phyloP scores from a whole-genome alignment of 306 rosid species.

The Coriaria nepalensis region DNA sequence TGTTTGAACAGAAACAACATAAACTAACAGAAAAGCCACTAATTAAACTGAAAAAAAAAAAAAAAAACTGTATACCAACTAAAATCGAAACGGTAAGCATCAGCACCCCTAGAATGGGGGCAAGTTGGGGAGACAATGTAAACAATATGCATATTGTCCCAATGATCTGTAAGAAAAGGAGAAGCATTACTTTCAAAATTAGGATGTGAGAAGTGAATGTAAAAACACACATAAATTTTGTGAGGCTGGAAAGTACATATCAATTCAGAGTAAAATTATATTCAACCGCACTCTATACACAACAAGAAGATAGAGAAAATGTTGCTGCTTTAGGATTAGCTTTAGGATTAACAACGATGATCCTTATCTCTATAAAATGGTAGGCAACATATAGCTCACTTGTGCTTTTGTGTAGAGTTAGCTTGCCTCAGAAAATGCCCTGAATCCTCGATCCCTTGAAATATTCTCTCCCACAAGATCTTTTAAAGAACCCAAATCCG shows the following conservation, averaged over 20 bases:
- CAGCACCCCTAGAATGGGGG: constrained; percentile 72
- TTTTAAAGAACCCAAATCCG: constrained; percentile 83
- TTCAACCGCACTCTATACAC: too few relatives aligned
- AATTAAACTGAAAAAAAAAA: constrained; percentile 6
- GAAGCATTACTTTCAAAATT: constrained; percentile 10
- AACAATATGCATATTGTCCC: constrained; percentile 80
- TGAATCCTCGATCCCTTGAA: constrained; percentile 92
- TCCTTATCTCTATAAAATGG: constrained; percentile 27
- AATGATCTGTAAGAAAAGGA: constrained; percentile 42
- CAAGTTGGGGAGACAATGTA: constrained; percentile 77
- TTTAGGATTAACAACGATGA: constrained; percentile 7
- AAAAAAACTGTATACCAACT: constrained; percentile 44
- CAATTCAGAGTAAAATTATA: too few relatives aligned
- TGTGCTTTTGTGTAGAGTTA: constrained; percentile 71
- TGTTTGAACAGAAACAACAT: constrained; percentile 7
- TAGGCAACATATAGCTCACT: constrained; percentile 82
- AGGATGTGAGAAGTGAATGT: constrained; percentile 3
- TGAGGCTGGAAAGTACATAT: too few relatives aligned
- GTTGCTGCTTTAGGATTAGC: constrained; percentile 3
- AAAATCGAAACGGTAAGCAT: constrained; percentile 60
- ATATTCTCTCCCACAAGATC: constrained; percentile 65
- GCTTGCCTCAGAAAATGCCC: constrained; percentile 99
- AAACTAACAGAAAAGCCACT: constrained; percentile 5
- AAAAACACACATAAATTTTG: neutral
- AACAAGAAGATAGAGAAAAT: constrained; percentile 3